These are phyloP conservation scores for Exophiala oligosperma DNA, from an alignment of 2,329 filamentous ascomycete species.

Conservation along the genomic window DNA sequence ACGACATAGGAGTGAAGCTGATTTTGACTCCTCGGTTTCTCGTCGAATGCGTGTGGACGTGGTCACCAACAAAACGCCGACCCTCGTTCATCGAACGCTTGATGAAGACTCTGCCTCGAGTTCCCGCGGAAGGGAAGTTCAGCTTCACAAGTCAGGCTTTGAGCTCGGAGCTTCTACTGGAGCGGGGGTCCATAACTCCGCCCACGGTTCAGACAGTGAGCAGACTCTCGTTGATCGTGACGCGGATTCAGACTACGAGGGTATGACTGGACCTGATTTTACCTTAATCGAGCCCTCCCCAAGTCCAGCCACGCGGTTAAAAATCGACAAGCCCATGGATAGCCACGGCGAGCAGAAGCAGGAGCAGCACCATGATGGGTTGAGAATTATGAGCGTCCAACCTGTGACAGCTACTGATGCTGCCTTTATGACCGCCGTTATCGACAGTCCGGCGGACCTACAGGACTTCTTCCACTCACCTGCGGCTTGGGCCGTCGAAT, in stretches of 20 bases:
- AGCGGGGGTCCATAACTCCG: too few relatives aligned
- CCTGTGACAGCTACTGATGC: background rate
- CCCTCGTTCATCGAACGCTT: background rate
- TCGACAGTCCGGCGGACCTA: background rate
- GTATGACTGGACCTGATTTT: background rate
- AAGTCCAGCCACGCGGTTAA: background rate
- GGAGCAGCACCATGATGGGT: background rate
- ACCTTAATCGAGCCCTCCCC: background rate
- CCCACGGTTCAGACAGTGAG: too few relatives aligned
- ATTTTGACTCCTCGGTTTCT: background rate
- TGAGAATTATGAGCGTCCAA: background rate
- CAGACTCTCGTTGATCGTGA: too few relatives aligned
- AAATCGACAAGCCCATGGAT: background rate
- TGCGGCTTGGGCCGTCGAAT: background rate
- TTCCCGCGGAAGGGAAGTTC: too few relatives aligned
- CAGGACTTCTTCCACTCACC: background rate
- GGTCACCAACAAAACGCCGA: background rate
- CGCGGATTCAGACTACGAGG: background rate
- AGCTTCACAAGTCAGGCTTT: too few relatives aligned
- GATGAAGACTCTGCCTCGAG: too few relatives aligned
- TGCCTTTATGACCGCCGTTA: background rate
- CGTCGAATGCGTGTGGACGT: slow-evolving; percentile 14
- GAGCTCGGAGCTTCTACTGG: too few relatives aligned
- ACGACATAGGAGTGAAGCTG: background rate
- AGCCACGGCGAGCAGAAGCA: background rate